Evolutionary conservation across 176 grass and related monocot species (phyloP).

Genomic region (Thalia dealbata): DNA sequence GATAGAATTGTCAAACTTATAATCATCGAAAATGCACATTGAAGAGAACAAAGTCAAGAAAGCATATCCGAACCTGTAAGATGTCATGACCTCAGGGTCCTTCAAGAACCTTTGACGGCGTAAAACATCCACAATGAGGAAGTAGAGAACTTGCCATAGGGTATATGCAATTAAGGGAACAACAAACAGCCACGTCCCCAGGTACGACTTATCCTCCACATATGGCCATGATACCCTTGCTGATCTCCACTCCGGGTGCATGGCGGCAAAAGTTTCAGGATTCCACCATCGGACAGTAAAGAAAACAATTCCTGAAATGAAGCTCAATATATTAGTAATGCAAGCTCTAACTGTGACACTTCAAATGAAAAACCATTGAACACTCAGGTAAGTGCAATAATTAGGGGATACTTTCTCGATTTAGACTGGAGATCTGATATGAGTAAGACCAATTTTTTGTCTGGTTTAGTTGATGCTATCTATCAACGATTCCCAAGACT

Average conservation of each 20-base stretch:
- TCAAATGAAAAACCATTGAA: not conserved
- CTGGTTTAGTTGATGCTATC: not conserved
- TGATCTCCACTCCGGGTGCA: slow-evolving; percentile 82
- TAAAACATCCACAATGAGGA: slow-evolving; percentile 82
- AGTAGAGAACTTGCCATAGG: slow-evolving; percentile 85
- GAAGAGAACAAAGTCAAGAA: slow-evolving; percentile 7
- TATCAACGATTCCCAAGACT: not conserved
- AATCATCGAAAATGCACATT: too few species aligned
- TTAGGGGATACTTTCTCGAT: not conserved
- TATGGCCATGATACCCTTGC: slow-evolving; percentile 89
- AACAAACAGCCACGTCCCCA: slow-evolving; percentile 91
- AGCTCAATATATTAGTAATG: slow-evolving; percentile 1
- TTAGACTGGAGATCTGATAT: not conserved
- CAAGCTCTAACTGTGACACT: not conserved
- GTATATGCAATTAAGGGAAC: slow-evolving; percentile 93
- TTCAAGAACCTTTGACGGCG: slow-evolving; percentile 67
- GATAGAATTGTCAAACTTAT: too few species aligned
- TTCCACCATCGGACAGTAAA: slow-evolving; percentile 99
- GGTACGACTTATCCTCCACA: slow-evolving; percentile 77
- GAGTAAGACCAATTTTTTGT: not conserved
- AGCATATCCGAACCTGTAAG: slow-evolving; percentile 56
- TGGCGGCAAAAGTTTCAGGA: slow-evolving; percentile 87
- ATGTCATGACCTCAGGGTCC: slow-evolving; percentile 99
- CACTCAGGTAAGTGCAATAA: not conserved
- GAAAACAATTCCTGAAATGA: slow-evolving; percentile 71